These are phyloP conservation scores for Axilococcus clingmanii DNA, from an alignment of 139 green algal species.

Conservation along the genomic window DNA sequence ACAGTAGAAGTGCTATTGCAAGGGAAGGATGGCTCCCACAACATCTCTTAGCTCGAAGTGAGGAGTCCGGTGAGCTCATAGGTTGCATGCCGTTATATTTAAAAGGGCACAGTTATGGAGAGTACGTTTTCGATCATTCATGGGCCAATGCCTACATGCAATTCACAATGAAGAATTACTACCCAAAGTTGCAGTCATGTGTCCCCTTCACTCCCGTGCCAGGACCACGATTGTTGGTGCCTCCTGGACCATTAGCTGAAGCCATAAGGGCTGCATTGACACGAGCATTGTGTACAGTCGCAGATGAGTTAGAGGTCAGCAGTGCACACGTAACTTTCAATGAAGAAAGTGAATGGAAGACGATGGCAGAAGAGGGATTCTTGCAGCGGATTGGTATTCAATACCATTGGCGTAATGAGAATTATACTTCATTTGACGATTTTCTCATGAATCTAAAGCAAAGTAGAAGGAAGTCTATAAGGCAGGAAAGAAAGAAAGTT, in stretches of 20 bases:
- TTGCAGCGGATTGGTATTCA: conserved; percentile 57
- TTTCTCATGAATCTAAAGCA: conserved; percentile 48
- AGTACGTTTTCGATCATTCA: conserved; percentile 80
- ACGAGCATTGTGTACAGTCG: conserved; percentile 16
- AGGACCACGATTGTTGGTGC: conserved; percentile 48
- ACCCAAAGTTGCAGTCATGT: conserved; percentile 85
- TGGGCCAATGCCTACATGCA: too few species aligned
- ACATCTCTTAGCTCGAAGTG: conserved; percentile 46
- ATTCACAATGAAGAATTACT: conserved; percentile 53
- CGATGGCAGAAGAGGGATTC: conserved; percentile 50
- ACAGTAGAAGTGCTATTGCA: conserved; percentile 18
- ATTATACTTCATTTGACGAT: not conserved
- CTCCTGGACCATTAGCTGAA: conserved; percentile 2
- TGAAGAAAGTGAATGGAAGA: conserved; percentile 48
- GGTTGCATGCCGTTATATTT: conserved; percentile 56
- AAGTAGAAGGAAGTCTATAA: conserved; percentile 78
- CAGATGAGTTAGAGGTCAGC: conserved; percentile 46
- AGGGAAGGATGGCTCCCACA: conserved; percentile 56
- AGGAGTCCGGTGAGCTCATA: conserved; percentile 29
- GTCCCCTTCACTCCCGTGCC: conserved; percentile 86
- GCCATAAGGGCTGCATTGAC: conserved; percentile 37
- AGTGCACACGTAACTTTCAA: conserved; percentile 81
- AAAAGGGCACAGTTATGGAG: conserved; percentile 53
- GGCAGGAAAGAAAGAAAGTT: conserved; percentile 79
- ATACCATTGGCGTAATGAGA: conserved; percentile 25